Evolutionary conservation across 306 rosid species (phyloP), one percentile per base, ranked within the genome.

Genomic region (Calophaca sinica): DNA sequence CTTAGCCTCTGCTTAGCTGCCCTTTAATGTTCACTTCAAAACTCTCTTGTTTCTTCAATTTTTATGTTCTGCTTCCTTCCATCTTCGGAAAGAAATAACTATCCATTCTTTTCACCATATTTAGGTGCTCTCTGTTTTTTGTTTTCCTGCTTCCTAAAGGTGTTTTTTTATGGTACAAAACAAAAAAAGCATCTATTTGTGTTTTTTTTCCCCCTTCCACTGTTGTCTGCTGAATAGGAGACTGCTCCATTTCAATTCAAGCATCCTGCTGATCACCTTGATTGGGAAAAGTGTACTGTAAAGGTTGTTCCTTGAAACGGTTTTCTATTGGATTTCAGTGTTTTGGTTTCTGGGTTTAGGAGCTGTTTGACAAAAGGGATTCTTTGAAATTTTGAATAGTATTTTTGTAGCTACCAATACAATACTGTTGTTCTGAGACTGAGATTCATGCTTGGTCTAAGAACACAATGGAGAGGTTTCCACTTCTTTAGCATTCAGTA

Each of bases 361-460:
- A 76, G 62, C 59, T 59, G 57, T 55, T 81, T 79, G 44, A 2
- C 42, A 15, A 81, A n/a, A 87, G 42, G 82, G 84, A 42, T 36
- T 81, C 1, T 58, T 58, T 11, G 42, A 20, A 20, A 20, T 45
- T 63, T 50, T 72, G 78, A 61, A 72, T 84, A 77, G 60, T 71
- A 80, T 46, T 50, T 45, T 82, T 57, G 7, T 64, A 68, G 74
- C 81, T 72, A 55, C 42, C 28, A 51, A 70, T 62, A 39, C 20
- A 48, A 60, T 79, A 52, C 41, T 67, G 12, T 35, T 75, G 82
- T 52, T 79, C 38, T 63, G 81, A 87, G 65, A 70, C 68, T 45
- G 32, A 73, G 79, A 82, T 91, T 88, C 84, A 88, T 94, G 97
- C 93, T 88, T 87, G 88, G 84, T 75, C 88, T 77, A 55, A 80